Conservation (phyloP, 176 grass and related monocot species). For the Rhipidocladum racemiflorum region DNA sequence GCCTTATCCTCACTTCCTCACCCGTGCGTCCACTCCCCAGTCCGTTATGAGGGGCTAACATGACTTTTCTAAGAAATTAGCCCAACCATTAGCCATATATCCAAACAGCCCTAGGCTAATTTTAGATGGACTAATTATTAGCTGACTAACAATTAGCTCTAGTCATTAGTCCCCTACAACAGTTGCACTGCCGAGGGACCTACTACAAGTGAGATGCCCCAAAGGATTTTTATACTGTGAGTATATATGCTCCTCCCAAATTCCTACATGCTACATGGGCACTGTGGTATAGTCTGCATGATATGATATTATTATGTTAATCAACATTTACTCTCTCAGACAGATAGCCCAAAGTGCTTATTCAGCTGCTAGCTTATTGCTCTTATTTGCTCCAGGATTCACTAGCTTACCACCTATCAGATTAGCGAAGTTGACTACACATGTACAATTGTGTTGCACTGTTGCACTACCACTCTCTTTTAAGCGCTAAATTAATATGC, state of each 20-base stretch:
- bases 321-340: conserved; percentile 1
- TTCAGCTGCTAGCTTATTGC: background rate
- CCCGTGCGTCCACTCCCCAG: too few species aligned
- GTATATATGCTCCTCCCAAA: conserved; percentile 25
- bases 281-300: background rate
- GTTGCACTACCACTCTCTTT: background rate
- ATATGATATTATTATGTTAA: background rate
- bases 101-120: too few species aligned
- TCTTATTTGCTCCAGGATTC: background rate
- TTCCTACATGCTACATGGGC: background rate
- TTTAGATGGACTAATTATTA: too few species aligned
- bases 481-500: background rate
- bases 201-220: conserved; percentile 63
- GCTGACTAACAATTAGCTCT: too few species aligned
- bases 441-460: background rate
- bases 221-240: conserved; percentile 80
- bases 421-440: background rate
- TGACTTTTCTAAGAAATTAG: too few species aligned
- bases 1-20: too few species aligned
- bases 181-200: conserved; percentile 75
- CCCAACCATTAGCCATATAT: too few species aligned
- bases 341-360: conserved; percentile 1
- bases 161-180: too few species aligned
- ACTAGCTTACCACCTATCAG: background rate
- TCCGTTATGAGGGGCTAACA: too few species aligned